Evolutionary conservation across 1,284 basidiomycete genomes (phyloP).

Genomic region (Puccinia hordei): DNA sequence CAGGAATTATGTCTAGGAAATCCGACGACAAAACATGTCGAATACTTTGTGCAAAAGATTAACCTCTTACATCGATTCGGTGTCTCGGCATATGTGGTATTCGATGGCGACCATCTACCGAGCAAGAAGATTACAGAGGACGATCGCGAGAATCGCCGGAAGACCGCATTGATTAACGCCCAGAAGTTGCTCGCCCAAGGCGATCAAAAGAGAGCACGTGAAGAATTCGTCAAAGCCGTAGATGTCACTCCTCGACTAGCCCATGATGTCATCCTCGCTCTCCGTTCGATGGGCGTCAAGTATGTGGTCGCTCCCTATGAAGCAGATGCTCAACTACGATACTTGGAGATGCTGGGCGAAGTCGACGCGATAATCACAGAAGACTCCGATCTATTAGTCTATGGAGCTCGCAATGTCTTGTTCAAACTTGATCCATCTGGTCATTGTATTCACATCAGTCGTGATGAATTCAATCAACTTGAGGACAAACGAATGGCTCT

Average conservation of each 20-base stretch:
- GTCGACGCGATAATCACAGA: slow-evolving; percentile 95
- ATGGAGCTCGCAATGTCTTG: slow-evolving; percentile 75
- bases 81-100: slow-evolving; percentile 87
- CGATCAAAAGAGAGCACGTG: slow-evolving; percentile 75
- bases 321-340: slow-evolving; percentile 95
- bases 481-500: slow-evolving; percentile 76
- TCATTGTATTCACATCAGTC: slow-evolving; percentile 77
- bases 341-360: slow-evolving; percentile 77
- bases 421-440: slow-evolving; percentile 83
- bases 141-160: slow-evolving; percentile 3
- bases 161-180: slow-evolving; percentile 65
- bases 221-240: slow-evolving; percentile 84
- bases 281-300: slow-evolving; percentile 73
- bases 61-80: slow-evolving; percentile 80
- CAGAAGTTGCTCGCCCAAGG: slow-evolving; percentile 75
- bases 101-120: slow-evolving; percentile 92
- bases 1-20: slow-evolving; percentile 34
- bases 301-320: slow-evolving; percentile 98
- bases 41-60: slow-evolving; percentile 91
- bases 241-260: slow-evolving; percentile 98
- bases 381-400: slow-evolving; percentile 96
- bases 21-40: slow-evolving; percentile 73
- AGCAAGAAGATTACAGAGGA: slow-evolving; percentile 87
- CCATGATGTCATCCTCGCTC: slow-evolving; percentile 88
- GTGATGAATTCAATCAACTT: slow-evolving; percentile 73